Base-by-base conservation (phyloP, 1,139 yeast genomes). In the Kodamaea derodonti region DNA sequence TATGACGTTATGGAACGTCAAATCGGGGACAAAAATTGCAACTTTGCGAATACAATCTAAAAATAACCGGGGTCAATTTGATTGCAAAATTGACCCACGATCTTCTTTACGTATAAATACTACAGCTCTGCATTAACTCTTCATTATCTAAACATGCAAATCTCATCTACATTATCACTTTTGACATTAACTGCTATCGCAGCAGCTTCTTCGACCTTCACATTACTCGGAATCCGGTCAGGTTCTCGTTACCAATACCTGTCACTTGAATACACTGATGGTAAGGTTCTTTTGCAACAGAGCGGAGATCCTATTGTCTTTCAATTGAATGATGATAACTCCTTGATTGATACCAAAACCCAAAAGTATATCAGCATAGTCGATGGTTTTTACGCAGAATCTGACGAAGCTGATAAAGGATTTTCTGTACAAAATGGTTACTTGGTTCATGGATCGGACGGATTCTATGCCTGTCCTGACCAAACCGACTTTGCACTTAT, bases 181-280 rank as follows among this genome's bases (percentile, higher is more conserved):
- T 41, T 51, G 28, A 35, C 54, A 20, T 33, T 52, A 24, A 39
- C 46, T 33, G 46, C 59, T 30, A 32, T 51, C 24, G 59, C 57
- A 15, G 35, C 46, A 23, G 59, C 61, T 24, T 54, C 52, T 14
- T 54, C 51, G 14, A 44, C 43, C 31, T 48, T 54, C 33, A 35
- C 43, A 16, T 40, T 51, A 13, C 31, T 53, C 22, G 41, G 51
- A 15, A 48, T 54, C 24, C 48, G 49, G 27, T 52, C 60, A 6
- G 61, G 58, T n/a, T 43, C 58, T n/a, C 32, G 35, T 5, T 50
- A 46, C 46, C 59, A 55, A 24, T 51, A 44, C 40, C 28, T 36
- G 14, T 14, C 35, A 17, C 28, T 52, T 31, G 30, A 29, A 18
- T 20, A 26, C 13, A 31, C 32, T n/a, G 29, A 38, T 27, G 47